Conservation (phyloP, 768 basidiomycete species). For the Stropharia rugosoannulata region DNA sequence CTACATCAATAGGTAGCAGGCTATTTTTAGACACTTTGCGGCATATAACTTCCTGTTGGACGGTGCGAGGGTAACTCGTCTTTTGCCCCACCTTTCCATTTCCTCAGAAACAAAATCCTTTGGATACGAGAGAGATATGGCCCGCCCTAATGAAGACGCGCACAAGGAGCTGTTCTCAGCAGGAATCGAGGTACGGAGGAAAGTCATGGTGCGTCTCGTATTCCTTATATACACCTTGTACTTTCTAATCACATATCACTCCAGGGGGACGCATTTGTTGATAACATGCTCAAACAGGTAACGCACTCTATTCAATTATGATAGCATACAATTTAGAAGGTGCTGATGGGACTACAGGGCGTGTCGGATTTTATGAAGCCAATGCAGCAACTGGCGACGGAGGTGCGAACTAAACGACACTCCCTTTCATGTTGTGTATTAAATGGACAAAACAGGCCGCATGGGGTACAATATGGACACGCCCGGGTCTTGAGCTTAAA, state of each 20-base stretch:
- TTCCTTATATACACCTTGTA: neutral
- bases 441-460: slow-evolving; percentile 27
- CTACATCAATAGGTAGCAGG: no score
- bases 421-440: neutral
- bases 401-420: slow-evolving; percentile 20
- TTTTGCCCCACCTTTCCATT: no score
- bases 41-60: no score
- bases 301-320: neutral
- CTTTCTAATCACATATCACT: no score
- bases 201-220: slow-evolving; percentile 34
- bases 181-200: slow-evolving; percentile 35
- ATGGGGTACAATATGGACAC: slow-evolving; percentile 47
- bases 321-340: neutral
- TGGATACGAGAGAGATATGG: neutral
- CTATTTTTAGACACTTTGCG: no score
- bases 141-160: slow-evolving; percentile 21
- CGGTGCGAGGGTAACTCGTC: no score
- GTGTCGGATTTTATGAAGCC: slow-evolving; percentile 45
- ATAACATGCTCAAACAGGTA: slow-evolving; percentile 36
- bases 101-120: no score
- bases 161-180: slow-evolving; percentile 41
- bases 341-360: slow-evolving; percentile 17
- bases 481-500: slow-evolving; percentile 43
- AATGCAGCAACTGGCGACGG: slow-evolving; percentile 45
- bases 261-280: slow-evolving; percentile 45